phyloP scores from a whole-genome alignment of 495 filamentous ascomycete species.

The Hyaloscypha bicolor region DNA sequence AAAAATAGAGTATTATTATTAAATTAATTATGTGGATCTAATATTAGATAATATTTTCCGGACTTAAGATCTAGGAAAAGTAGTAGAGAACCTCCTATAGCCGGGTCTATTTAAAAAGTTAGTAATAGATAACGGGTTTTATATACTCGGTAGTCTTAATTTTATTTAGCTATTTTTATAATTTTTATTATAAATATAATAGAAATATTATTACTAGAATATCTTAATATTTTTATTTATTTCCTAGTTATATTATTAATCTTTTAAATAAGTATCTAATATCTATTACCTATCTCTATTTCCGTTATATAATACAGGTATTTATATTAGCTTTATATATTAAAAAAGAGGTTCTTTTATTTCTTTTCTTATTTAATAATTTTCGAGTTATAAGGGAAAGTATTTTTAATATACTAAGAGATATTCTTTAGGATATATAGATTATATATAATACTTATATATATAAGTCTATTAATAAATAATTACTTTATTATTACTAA shows the following conservation, averaged over 20 bases:
- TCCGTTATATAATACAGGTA: background rate
- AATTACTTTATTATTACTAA: constrained; percentile 6
- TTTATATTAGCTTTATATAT: too few species aligned
- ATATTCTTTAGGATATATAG: constrained; percentile 7
- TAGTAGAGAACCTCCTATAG: constrained; percentile 14
- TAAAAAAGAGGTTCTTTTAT: background rate
- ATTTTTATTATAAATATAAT: constrained; percentile 19
- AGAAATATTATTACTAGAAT: constrained; percentile 17
- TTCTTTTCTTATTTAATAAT: constrained; percentile 8
- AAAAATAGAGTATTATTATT: constrained; percentile 13
- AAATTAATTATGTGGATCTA: background rate
- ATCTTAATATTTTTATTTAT: background rate
- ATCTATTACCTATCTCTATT: background rate
- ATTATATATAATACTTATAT: constrained; percentile 13
- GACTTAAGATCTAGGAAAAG: constrained; percentile 3
- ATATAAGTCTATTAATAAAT: constrained; percentile 1
- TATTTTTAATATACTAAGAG: constrained; percentile 3
- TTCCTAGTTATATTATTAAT: constrained; percentile 9
- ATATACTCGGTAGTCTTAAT: constrained; percentile 10
- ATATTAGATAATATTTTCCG: background rate
- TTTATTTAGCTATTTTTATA: constrained; percentile 15
- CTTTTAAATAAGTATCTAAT: background rate
- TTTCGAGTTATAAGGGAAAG: constrained; percentile 10
- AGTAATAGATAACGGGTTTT: constrained; percentile 13
- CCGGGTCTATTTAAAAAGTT: constrained; percentile 13